A percentile compares a stretch with the other conserved stretches of the same genome.
These are phyloP conservation scores for Melampsora americana DNA, from an alignment of 1,284 basidiomycete species.

Conservation along the genomic window DNA sequence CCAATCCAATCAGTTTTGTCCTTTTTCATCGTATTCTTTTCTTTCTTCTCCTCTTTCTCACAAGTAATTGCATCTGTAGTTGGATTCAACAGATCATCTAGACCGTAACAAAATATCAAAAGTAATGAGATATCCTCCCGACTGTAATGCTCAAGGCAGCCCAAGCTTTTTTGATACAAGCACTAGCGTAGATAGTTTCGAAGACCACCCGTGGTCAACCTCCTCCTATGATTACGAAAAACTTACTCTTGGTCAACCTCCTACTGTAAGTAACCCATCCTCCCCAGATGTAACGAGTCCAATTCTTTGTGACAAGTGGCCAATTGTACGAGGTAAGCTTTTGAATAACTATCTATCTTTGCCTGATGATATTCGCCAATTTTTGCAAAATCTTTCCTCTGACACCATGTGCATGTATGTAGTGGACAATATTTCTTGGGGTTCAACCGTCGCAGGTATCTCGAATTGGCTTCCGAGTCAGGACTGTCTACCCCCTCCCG, in stretches of 20 bases:
- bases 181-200: constrained; percentile 5
- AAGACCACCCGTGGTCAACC: constrained; percentile 4
- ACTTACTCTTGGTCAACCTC: not conserved
- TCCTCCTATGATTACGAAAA: not conserved
- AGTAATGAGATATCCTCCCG: too few species aligned
- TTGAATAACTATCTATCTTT: too few species aligned
- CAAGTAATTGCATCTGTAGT: too few species aligned
- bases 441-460: constrained; percentile 23
- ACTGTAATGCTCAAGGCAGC: too few species aligned
- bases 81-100: too few species aligned
- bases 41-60: too few species aligned
- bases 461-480: not conserved
- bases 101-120: too few species aligned
- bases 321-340: constrained; percentile 17
- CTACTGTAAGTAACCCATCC: not conserved
- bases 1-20: too few species aligned
- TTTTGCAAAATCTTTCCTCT: too few species aligned
- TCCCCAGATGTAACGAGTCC: not conserved
- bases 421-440: constrained; percentile 36
- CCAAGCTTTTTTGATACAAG: not conserved
- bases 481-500: constrained; percentile 13
- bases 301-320: constrained; percentile 13
- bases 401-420: not conserved
- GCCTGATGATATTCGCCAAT: too few species aligned
- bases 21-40: too few species aligned